These are phyloP conservation scores for Seiridium unicorne DNA, from an alignment of 2,329 filamentous ascomycete species.

Conservation along the genomic window DNA sequence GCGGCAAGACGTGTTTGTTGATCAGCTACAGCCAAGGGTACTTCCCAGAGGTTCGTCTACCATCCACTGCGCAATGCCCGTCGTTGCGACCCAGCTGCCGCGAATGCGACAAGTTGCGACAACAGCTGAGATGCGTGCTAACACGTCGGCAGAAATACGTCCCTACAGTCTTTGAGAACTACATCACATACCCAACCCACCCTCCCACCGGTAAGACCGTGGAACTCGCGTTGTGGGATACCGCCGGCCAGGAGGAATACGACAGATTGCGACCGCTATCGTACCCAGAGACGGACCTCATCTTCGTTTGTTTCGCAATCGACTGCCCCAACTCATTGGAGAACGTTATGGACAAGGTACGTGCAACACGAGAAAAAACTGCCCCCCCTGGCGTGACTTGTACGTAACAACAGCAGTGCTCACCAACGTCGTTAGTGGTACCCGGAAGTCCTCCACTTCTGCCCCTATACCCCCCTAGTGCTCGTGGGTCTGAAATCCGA, in stretches of 20 bases:
- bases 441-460: slow-evolving; percentile 97
- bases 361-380: slow-evolving; percentile 16
- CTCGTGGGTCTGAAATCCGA: slow-evolving; percentile 97
- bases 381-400: not conserved
- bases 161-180: slow-evolving; percentile 98
- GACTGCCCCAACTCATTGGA: slow-evolving; percentile 98
- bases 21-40: slow-evolving; percentile 99
- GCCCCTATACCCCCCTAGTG: slow-evolving; percentile 92
- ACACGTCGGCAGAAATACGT: slow-evolving; percentile 84
- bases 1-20: slow-evolving; percentile 96
- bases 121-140: not conserved
- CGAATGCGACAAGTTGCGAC: slow-evolving; percentile 3
- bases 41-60: slow-evolving; percentile 82
- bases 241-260: slow-evolving; percentile 97
- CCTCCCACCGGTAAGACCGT: slow-evolving; percentile 87
- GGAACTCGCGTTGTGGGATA: slow-evolving; percentile 97
- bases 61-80: not conserved
- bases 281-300: slow-evolving; percentile 95
- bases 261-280: slow-evolving; percentile 93
- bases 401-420: not conserved
- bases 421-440: slow-evolving; percentile 72
- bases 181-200: slow-evolving; percentile 96
- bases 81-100: not conserved
- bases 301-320: slow-evolving; percentile 99
- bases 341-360: slow-evolving; percentile 98